Evolutionary conservation across 2,329 filamentous ascomycete genomes (phyloP).

Genomic region (Bipolaris oryzae): DNA sequence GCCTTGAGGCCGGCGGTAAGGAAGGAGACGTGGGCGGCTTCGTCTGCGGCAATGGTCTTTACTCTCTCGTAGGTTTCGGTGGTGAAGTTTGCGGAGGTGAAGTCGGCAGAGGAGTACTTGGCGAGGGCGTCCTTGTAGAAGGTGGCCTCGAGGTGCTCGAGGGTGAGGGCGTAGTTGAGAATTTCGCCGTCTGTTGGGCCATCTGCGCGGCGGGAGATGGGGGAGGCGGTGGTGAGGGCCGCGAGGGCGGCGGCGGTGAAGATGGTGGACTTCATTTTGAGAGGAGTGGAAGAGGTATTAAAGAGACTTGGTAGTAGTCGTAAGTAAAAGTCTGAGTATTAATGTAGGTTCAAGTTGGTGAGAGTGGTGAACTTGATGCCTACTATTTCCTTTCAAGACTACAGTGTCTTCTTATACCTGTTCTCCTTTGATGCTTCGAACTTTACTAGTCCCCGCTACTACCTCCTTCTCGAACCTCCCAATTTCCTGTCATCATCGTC

Average conservation of each 20-base stretch:
- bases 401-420: too few species aligned
- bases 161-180: conserved; percentile 54
- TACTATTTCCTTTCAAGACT: too few species aligned
- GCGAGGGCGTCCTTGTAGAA: conserved; percentile 67
- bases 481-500: too few species aligned
- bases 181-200: conserved; percentile 37
- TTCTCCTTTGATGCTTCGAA: too few species aligned
- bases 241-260: conserved; percentile 17
- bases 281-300: too few species aligned
- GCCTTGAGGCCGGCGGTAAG: conserved; percentile 54
- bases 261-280: conserved; percentile 25
- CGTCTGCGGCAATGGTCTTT: conserved; percentile 62
- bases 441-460: too few species aligned
- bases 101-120: conserved; percentile 56
- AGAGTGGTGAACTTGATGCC: too few species aligned
- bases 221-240: conserved; percentile 24
- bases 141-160: conserved; percentile 60
- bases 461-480: too few species aligned
- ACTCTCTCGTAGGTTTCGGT: conserved; percentile 64
- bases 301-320: conserved; percentile 5
- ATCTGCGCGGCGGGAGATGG: conserved; percentile 35
- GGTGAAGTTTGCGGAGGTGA: conserved; percentile 40
- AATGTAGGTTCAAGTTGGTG: too few species aligned
- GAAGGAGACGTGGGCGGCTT: conserved; percentile 64
- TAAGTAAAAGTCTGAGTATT: not conserved